Percentiles rank a stretch among this genome's conserved stretches.
phyloP scores from a whole-genome alignment of 352 stramenopile genomes.

The Aphanomyces astaci region DNA sequence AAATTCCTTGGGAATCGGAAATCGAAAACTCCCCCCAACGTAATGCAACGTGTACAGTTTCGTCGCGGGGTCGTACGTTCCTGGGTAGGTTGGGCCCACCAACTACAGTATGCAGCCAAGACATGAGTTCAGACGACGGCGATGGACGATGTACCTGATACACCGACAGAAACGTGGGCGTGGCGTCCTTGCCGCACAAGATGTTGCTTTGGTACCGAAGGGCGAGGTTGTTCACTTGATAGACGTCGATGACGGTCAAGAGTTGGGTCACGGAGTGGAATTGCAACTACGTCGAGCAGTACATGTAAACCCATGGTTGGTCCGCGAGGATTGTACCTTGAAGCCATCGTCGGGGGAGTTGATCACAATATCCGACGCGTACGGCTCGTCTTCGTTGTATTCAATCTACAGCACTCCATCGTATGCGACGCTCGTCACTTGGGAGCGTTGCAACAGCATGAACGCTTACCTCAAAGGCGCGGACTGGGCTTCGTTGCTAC shows the following conservation, averaged over 20 bases:
- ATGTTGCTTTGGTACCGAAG: constrained; percentile 76
- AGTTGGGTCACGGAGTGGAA: constrained; percentile 62
- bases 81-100: constrained; percentile 79
- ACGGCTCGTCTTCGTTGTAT: constrained; percentile 59
- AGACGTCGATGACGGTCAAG: constrained; percentile 68
- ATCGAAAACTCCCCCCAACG: constrained; percentile 58
- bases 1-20: constrained; percentile 71
- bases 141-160: constrained; percentile 53
- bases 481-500: constrained; percentile 8
- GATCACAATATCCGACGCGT: constrained; percentile 51
- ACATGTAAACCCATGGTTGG: background rate
- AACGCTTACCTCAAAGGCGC: constrained; percentile 10
- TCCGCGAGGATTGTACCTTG: constrained; percentile 28
- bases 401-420: constrained; percentile 36
- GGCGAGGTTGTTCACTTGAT: constrained; percentile 63
- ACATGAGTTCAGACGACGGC: background rate
- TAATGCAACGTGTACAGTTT: constrained; percentile 72
- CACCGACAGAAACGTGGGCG: constrained; percentile 79
- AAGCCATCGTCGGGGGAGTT: constrained; percentile 66
- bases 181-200: constrained; percentile 71
- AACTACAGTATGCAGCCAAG: constrained; percentile 32
- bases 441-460: too few species aligned
- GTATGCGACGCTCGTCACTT: background rate
- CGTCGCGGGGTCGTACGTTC: constrained; percentile 51
- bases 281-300: constrained; percentile 34